Conservation (phyloP, 2,329 filamentous ascomycete genomes). For the Cladosporium colombiae region DNA sequence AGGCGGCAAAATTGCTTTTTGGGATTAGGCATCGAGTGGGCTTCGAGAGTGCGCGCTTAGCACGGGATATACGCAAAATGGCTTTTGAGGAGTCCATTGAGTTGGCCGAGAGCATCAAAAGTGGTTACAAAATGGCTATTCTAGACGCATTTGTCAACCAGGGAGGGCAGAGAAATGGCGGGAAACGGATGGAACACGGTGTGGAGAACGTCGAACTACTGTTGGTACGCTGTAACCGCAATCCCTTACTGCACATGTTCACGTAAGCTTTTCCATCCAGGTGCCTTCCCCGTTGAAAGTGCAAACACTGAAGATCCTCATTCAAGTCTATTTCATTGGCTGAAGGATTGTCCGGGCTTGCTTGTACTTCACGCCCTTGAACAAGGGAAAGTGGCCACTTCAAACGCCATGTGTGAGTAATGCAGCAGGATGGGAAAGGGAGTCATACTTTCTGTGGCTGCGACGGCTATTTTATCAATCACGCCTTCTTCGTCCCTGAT, state of each 20-base stretch:
- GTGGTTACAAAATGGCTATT: background rate
- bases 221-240: background rate
- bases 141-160: background rate
- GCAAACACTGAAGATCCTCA: background rate
- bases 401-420: background rate
- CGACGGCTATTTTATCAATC: background rate
- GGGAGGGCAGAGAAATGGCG: background rate
- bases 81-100: background rate
- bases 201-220: background rate
- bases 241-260: background rate
- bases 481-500: background rate
- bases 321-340: background rate
- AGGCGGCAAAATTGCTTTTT: slow-evolving; percentile 13
- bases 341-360: background rate
- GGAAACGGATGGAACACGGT: background rate
- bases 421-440: background rate
- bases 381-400: background rate
- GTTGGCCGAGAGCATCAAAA: background rate
- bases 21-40: background rate
- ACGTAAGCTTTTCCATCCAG: background rate
- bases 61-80: background rate
- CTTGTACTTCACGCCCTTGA: background rate
- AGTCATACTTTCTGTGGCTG: background rate
- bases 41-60: background rate
- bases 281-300: background rate